Percentiles rank a stretch among this genome's conserved stretches.
Evolutionary conservation across 257 asterid genomes (phyloP).

Genomic region (Solanum acaule): DNA sequence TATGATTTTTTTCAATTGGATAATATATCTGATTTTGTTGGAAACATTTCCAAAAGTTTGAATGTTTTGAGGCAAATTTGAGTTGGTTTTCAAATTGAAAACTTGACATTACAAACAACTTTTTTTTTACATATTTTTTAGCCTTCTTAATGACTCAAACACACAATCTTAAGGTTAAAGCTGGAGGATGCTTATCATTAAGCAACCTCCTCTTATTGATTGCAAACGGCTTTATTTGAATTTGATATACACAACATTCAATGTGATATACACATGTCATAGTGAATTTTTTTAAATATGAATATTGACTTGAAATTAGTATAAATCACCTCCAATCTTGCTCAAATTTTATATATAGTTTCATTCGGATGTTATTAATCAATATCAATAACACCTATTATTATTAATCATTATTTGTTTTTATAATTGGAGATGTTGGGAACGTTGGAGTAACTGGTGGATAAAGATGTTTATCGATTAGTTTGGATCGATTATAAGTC

Average conservation of each 20-base stretch:
- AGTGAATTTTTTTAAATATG: too few species aligned
- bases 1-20: background rate
- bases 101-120: too few species aligned
- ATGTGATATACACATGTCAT: background rate
- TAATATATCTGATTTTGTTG: background rate
- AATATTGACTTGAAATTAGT: background rate
- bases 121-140: too few species aligned
- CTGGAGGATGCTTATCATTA: background rate
- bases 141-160: background rate
- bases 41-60: background rate
- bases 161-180: too few species aligned
- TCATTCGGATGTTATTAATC: background rate
- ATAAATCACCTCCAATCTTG: background rate
- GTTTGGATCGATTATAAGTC: too few species aligned
- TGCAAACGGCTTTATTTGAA: background rate
- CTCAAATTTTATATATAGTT: background rate
- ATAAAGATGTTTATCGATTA: too few species aligned
- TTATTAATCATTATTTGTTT: too few species aligned
- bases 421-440: background rate
- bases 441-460: rapidly evolving
- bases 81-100: background rate
- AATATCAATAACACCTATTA: background rate
- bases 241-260: background rate
- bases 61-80: background rate
- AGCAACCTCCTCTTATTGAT: background rate